These are phyloP conservation scores for Marasmius sp. DNA, from an alignment of 1,284 basidiomycete genomes.

Conservation along the genomic window DNA sequence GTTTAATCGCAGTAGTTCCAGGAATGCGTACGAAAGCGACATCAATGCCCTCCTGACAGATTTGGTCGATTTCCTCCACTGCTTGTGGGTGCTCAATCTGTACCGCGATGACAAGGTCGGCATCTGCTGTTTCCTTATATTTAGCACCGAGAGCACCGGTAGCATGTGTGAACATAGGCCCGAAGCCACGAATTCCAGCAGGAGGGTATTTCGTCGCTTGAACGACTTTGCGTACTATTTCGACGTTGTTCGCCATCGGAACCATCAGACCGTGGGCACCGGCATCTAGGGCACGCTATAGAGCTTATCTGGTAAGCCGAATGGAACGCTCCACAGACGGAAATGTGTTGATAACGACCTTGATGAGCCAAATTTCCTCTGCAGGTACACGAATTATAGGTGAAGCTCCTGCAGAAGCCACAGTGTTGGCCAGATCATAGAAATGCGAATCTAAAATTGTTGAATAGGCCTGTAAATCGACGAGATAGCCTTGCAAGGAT, in stretches of 20 bases:
- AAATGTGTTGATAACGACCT: conserved; percentile 9
- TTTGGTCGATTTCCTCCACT: conserved; percentile 23
- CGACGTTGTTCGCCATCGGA: conserved; percentile 27
- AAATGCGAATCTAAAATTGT: conserved; percentile 19
- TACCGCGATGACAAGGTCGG: conserved; percentile 24
- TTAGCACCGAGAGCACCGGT: conserved; percentile 24
- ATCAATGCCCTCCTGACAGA: conserved; percentile 26
- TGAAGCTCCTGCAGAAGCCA: conserved; percentile 24
- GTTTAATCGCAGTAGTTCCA: not conserved
- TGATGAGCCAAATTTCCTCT: conserved; percentile 28
- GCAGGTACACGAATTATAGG: conserved; percentile 26
- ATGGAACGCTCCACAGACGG: not conserved
- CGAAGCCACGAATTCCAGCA: conserved; percentile 27
- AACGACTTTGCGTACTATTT: conserved; percentile 27
- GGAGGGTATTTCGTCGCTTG: conserved; percentile 28
- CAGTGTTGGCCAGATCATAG: conserved; percentile 23
- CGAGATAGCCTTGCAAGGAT: no score
- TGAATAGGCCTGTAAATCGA: not conserved
- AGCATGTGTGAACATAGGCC: conserved; percentile 33
- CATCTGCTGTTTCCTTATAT: conserved; percentile 25
- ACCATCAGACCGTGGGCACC: conserved; percentile 33
- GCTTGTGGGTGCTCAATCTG: conserved; percentile 31
- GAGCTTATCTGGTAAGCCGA: not conserved
- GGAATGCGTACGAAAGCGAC: conserved; percentile 23
- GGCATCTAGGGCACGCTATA: conserved; percentile 27